These are phyloP conservation scores for Euphorbia tirucalli DNA, from an alignment of 345 rosid genomes.

Conservation along the genomic window DNA sequence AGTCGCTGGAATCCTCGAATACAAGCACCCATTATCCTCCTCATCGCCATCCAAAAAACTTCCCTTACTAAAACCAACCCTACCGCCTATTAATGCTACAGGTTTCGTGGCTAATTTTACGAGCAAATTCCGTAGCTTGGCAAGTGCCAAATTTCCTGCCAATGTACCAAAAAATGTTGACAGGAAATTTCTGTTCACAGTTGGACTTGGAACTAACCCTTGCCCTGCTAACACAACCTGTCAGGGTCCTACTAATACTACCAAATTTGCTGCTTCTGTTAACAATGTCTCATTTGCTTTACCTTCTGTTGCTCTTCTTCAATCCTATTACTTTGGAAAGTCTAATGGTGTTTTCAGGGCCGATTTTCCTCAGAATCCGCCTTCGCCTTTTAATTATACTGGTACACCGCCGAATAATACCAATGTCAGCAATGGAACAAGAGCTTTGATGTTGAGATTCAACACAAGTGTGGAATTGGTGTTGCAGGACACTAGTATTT, in stretches of 20 bases:
- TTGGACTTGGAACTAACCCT: conserved; percentile 26
- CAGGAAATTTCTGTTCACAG: conserved; percentile 24
- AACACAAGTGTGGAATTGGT: conserved; percentile 30
- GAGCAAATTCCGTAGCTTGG: conserved; percentile 24
- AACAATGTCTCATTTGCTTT: conserved; percentile 24
- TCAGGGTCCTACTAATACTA: conserved; percentile 27
- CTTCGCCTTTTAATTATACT: conserved; percentile 18
- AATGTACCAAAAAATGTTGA: conserved; percentile 25
- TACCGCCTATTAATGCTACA: conserved; percentile 22
- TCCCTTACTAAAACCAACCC: conserved; percentile 12
- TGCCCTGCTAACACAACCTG: conserved; percentile 27
- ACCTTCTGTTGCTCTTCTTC: conserved; percentile 23
- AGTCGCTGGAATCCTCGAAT: conserved; percentile 19
- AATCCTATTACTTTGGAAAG: conserved; percentile 21
- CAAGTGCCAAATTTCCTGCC: conserved; percentile 20
- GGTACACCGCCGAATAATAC: conserved; percentile 28
- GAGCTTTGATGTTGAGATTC: conserved; percentile 13
- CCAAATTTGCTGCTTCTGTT: conserved; percentile 27
- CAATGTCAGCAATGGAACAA: conserved; percentile 19
- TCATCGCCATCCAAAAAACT: neutral
- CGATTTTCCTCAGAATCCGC: conserved; percentile 33
- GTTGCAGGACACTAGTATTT: conserved; percentile 27
- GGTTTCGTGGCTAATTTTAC: conserved; percentile 21
- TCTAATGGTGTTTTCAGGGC: conserved; percentile 23
- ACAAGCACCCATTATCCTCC: conserved; percentile 10